Evolutionary conservation across 768 basidiomycete genomes (phyloP).

Genomic region (Kwoniella sp.): DNA sequence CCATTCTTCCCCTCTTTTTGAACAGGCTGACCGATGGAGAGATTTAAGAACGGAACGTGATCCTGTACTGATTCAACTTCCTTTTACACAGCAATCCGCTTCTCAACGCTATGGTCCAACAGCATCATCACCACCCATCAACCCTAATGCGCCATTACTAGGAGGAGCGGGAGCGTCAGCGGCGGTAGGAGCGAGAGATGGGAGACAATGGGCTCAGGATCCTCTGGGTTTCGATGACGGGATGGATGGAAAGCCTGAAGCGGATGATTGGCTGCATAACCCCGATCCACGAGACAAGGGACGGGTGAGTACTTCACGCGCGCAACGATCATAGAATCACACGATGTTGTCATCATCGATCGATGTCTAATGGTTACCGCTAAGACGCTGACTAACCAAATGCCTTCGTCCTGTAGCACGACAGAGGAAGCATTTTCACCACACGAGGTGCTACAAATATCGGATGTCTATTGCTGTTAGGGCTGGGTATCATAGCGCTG

Average conservation of each 20-base stretch:
- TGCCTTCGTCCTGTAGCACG: constrained; percentile 29
- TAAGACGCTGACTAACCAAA: background rate
- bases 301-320: too few species aligned
- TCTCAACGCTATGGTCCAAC: constrained; percentile 41
- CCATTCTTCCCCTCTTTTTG: background rate
- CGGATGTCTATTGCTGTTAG: constrained; percentile 70
- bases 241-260: constrained; percentile 61
- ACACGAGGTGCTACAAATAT: constrained; percentile 79
- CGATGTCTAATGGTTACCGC: too few species aligned
- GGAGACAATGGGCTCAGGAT: constrained; percentile 21
- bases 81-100: constrained; percentile 6
- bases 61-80: background rate
- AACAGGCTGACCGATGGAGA: too few species aligned
- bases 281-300: constrained; percentile 68
- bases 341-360: too few species aligned
- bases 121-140: constrained; percentile 32
- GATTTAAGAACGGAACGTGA: too few species aligned
- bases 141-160: constrained; percentile 26
- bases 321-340: too few species aligned
- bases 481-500: constrained; percentile 69
- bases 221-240: constrained; percentile 25
- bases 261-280: constrained; percentile 87
- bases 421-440: constrained; percentile 68
- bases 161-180: constrained; percentile 18
- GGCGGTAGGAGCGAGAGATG: constrained; percentile 8